Evolutionary conservation across 2,329 filamentous ascomycete species (phyloP).

Genomic region (Botrytis deweyae): DNA sequence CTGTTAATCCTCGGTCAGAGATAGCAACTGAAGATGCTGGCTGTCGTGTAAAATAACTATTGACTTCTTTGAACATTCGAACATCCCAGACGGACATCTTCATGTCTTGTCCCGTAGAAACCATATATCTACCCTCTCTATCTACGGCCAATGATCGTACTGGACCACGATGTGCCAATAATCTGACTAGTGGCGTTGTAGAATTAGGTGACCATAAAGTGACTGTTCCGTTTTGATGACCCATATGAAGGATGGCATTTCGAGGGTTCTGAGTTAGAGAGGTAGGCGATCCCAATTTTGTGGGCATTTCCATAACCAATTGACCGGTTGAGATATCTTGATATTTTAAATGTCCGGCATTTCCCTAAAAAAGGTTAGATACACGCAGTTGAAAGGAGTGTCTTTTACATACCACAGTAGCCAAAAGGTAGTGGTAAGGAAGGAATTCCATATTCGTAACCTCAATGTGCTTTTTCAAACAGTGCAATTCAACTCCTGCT

Average conservation of each 20-base stretch:
- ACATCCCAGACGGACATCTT: conserved; percentile 97
- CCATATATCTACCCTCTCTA: conserved; percentile 91
- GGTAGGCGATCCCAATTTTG: conserved; percentile 78
- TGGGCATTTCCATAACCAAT: conserved; percentile 80
- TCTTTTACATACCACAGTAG: conserved; percentile 66
- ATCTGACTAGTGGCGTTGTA: conserved; percentile 81
- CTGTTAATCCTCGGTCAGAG: conserved; percentile 83
- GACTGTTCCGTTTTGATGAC: conserved; percentile 92
- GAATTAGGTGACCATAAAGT: conserved; percentile 95
- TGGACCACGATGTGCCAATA: conserved; percentile 85
- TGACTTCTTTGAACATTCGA: conserved; percentile 88
- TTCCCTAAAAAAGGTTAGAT: conserved; percentile 52
- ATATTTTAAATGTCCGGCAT: conserved; percentile 84
- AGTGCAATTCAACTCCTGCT: conserved; percentile 88
- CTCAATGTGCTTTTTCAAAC: conserved; percentile 84
- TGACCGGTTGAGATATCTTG: conserved; percentile 94
- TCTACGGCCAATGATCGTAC: conserved; percentile 84
- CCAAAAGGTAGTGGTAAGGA: conserved; percentile 92
- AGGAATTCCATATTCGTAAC: conserved; percentile 93
- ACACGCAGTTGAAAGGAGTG: not conserved
- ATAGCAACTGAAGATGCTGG: conserved; percentile 84
- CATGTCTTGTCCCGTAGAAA: conserved; percentile 83
- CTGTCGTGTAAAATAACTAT: conserved; percentile 80
- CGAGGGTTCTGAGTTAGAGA: conserved; percentile 84
- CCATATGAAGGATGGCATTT: conserved; percentile 89